Evolutionary conservation across 1,139 yeast species (phyloP).

Genomic region (Sugiyamaella xylanicola): DNA sequence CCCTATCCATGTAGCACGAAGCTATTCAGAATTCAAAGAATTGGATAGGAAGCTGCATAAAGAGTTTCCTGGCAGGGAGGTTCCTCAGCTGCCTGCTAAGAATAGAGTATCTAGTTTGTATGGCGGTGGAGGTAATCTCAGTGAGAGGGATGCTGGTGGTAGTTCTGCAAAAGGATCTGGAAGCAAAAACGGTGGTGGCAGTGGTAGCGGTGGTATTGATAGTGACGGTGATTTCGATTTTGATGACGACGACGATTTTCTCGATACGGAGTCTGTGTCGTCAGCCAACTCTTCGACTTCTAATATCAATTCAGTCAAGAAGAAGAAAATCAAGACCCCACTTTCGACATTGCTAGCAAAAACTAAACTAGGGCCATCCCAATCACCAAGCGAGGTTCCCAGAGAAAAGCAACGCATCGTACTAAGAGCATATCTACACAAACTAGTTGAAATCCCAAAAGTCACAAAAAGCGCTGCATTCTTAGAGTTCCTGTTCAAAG

Average conservation of each 20-base stretch:
- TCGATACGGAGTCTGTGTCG: constrained; percentile 7
- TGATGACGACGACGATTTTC: constrained; percentile 25
- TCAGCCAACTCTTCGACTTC: constrained; percentile 8
- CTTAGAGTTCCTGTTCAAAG: constrained; percentile 53
- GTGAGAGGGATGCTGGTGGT: not conserved
- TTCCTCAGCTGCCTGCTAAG: constrained; percentile 66
- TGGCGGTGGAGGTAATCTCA: constrained; percentile 13
- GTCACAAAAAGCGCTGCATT: constrained; percentile 57
- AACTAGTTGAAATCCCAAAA: constrained; percentile 56
- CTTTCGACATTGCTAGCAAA: constrained; percentile 1
- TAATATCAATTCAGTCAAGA: constrained; percentile 4
- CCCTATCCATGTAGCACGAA: constrained; percentile 56
- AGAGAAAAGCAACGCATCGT: constrained; percentile 76
- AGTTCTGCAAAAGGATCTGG: not conserved
- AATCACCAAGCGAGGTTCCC: constrained; percentile 11
- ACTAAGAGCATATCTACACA: constrained; percentile 67
- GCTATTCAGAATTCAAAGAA: constrained; percentile 65
- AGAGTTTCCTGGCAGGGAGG: constrained; percentile 68
- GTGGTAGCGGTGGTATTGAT: constrained; percentile 1
- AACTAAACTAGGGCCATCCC: not conserved
- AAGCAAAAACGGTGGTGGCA: not conserved
- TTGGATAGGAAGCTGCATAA: constrained; percentile 55
- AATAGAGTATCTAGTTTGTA: constrained; percentile 38
- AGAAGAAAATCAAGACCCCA: constrained; percentile 7
- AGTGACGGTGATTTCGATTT: constrained; percentile 25